These are phyloP conservation scores for Musa itinerans DNA, from an alignment of 176 grass and related monocot genomes.

Conservation along the genomic window DNA sequence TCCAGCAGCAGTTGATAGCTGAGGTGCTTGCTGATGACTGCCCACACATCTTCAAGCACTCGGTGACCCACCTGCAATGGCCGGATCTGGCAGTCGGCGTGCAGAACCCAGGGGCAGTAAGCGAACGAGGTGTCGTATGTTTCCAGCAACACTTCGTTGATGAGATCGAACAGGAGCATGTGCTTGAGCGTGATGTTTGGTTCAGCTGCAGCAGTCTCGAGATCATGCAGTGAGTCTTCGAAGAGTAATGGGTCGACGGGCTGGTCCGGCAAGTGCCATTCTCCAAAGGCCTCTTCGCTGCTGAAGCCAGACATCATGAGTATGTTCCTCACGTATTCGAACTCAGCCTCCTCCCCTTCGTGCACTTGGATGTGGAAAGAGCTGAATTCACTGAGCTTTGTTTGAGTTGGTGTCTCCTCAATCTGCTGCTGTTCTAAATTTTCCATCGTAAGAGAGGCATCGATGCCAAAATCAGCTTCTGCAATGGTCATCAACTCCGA, in stretches of 20 bases:
- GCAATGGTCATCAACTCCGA: conserved; percentile 38
- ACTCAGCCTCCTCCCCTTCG: conserved; percentile 71
- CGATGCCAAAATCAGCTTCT: not conserved
- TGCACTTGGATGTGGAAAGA: conserved; percentile 43
- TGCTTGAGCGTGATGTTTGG: conserved; percentile 34
- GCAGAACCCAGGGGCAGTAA: conserved; percentile 33
- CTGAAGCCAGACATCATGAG: conserved; percentile 71
- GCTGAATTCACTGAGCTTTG: conserved; percentile 15
- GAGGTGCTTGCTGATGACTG: conserved; percentile 44
- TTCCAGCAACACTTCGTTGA: conserved; percentile 68
- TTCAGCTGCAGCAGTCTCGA: conserved; percentile 19
- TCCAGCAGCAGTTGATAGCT: conserved; percentile 38
- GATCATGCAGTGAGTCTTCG: conserved; percentile 42
- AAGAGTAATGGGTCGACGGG: conserved; percentile 47
- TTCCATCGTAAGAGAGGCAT: not conserved
- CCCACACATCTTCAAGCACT: conserved; percentile 76
- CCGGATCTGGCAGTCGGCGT: conserved; percentile 27
- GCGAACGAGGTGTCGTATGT: conserved; percentile 51
- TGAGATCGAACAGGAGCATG: conserved; percentile 90
- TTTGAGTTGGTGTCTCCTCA: not conserved
- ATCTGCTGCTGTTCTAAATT: not conserved
- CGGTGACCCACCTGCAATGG: conserved; percentile 46
- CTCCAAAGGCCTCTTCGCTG: conserved; percentile 23
- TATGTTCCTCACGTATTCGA: conserved; percentile 72
- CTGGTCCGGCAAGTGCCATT: conserved; percentile 55